Base-by-base conservation (phyloP, 2,329 filamentous ascomycete genomes). In the Cladosporium velox region DNA sequence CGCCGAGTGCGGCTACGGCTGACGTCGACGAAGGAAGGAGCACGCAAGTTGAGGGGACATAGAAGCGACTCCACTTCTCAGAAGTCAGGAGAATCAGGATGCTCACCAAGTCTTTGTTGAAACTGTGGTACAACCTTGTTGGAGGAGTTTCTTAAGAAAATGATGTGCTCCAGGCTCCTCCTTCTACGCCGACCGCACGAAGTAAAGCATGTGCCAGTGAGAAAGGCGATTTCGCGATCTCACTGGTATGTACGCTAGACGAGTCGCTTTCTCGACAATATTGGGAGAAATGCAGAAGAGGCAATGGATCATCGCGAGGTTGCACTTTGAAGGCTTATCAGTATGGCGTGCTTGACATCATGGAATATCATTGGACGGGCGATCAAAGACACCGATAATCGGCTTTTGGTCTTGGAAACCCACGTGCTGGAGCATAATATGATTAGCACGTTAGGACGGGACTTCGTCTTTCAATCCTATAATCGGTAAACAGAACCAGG, bases 281-380 rank as follows among this genome's bases (percentile, higher is more conserved):
- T 47, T 12, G 41, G 5, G n/a, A 47, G n/a, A 21, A 8, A 47
- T 12, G 21, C n/a, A 47, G 5, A 47, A 47, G n/a, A 24, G 41
- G 41, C 41, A 35, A 30, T 38, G 30, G 32, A 62, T 35, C 44
- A 34, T 51, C 21, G 26, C 18, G 34, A 34, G 34, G 32, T 38
- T 47, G 61, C 51, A 51, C 44, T 64, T 26, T 49, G 32, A 47
- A 57, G 44, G 49, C 51, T 47, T 21, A 21, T n/a, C 34, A 32
- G 34, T 26, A 64, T 64, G 61, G 61, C 61, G 61, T 64, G 61
- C 61, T 64, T 57, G 26, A 44, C 12, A 12, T 4, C 28, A 15
- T 26, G 18, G 5, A 10, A 14, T 5, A 18, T 41, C 34, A 55
- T 58, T 41, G 55, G 55, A 35, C 15, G 32, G 24, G 32, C 32